These are phyloP conservation scores for Priceomyces melissophilus DNA, from an alignment of 805 yeast species.

Conservation along the genomic window DNA sequence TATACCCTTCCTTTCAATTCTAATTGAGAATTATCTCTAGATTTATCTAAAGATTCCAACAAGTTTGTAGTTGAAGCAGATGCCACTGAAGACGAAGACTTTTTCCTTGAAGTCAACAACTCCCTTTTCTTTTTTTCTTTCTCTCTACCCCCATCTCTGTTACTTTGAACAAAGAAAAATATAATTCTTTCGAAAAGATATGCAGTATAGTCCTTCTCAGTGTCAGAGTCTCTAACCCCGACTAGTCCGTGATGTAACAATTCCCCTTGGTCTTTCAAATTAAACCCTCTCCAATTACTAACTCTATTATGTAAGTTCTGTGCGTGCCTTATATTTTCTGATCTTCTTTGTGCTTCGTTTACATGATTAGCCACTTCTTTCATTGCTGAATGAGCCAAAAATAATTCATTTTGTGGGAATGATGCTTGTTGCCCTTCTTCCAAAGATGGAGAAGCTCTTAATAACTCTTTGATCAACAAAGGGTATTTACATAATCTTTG, in stretches of 20 bases:
- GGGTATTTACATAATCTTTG: slow-evolving; percentile 97
- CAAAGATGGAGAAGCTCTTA: slow-evolving; percentile 57
- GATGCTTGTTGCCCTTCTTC: slow-evolving; percentile 8
- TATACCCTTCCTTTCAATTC: slow-evolving; percentile 82
- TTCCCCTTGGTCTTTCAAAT: slow-evolving; percentile 77
- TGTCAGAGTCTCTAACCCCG: slow-evolving; percentile 62
- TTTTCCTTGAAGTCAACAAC: slow-evolving; percentile 45
- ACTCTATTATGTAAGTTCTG: slow-evolving; percentile 71
- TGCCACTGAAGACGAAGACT: slow-evolving; percentile 46
- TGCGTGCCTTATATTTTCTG: slow-evolving; percentile 76
- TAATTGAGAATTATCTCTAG: slow-evolving; percentile 26
- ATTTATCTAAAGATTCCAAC: slow-evolving; percentile 31
- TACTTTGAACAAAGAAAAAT: slow-evolving; percentile 42
- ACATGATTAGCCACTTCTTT: slow-evolving; percentile 83
- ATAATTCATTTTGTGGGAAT: slow-evolving; percentile 57
- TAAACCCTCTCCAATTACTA: slow-evolving; percentile 89
- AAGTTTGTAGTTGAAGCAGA: slow-evolving; percentile 34
- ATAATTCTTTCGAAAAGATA: slow-evolving; percentile 74
- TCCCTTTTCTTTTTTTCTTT: slow-evolving; percentile 34
- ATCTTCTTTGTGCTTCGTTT: slow-evolving; percentile 89
- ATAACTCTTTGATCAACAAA: slow-evolving; percentile 67
- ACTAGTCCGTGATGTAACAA: slow-evolving; percentile 72
- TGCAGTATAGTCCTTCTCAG: slow-evolving; percentile 84
- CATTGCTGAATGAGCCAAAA: slow-evolving; percentile 66
- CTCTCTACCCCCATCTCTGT: slow-evolving; percentile 13